Conservation (phyloP, 371 early-diverging fungal species). For the Haplosporangium sp. region DNA sequence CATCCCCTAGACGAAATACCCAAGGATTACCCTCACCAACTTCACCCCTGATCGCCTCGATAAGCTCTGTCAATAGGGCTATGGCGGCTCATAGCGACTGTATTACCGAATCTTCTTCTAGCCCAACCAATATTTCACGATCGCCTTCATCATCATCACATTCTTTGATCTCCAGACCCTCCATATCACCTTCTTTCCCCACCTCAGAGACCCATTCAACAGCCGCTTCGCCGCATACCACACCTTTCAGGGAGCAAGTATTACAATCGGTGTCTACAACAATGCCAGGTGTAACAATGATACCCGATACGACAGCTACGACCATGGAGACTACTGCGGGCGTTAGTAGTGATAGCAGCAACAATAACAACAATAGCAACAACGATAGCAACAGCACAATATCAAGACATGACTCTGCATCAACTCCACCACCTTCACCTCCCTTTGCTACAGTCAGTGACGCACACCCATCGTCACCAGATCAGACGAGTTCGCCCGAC, state of each 20-base stretch:
- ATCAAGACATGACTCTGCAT: conserved; percentile 8
- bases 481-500: not conserved
- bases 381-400: not conserved
- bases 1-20: not conserved
- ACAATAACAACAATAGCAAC: not conserved
- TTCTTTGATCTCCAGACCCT: not conserved
- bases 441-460: not conserved
- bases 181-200: not conserved
- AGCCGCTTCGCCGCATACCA: not conserved
- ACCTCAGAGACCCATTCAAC: not conserved
- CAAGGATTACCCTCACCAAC: conserved; percentile 5
- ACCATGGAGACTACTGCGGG: not conserved
- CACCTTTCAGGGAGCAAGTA: not conserved
- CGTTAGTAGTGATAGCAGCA: not conserved
- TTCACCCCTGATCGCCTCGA: conserved; percentile 3
- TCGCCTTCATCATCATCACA: too few relatives aligned
- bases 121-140: too few relatives aligned
- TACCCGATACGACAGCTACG: not conserved
- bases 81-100: not conserved
- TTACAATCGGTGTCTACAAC: too few relatives aligned
- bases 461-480: not conserved
- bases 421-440: conserved; percentile 17
- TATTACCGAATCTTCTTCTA: not conserved
- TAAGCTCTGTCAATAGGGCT: not conserved
- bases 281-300: not conserved